Evolutionary conservation across 257 asterid genomes (phyloP), one percentile per base, ranked within the genome.

Genomic region (Hygrophila difformis): DNA sequence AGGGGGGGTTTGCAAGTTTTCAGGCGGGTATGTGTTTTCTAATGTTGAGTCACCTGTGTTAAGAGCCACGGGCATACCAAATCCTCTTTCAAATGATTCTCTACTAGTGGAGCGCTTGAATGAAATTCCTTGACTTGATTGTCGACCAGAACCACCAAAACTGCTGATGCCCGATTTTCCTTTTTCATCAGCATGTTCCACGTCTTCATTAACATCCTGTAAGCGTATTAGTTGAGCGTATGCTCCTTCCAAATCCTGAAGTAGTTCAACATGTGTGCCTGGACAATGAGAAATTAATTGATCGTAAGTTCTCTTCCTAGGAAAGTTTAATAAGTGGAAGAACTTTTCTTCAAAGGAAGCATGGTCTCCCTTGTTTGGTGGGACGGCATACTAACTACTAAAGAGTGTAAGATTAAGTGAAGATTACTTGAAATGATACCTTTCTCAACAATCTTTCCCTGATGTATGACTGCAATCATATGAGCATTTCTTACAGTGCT

Each of bases 401-500:
- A 13, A 1, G 5, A 13, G 41, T 37, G 53, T 3, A 9, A 23
- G 8, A 26, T 4, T 51, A 18, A 33, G 21, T 29, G 39, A 43
- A 23, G 20, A 49, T 31, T 31, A 7, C 20, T 44, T 12, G 39
- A 15, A 33, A 18, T n/a, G 21, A 20, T 68, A 78, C 93, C 93
- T 69, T 78, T 64, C 23, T 81, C 88, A 36, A 70, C 82, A 58
- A 77, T 31, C 52, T 56, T 67, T 48, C 93, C 93, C 53, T 65
- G 77, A 57, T 75, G 84, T 51, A 75, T 63, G 55, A 81, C 85
- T 1, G 82, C 93, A 40, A 81, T 77, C 71, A 57, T 69, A 55
- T 72, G 47, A 39, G 87, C 93, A 61, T 81, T 77, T 42, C 79
- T 69, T 4, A 77, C 70, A 0, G 93, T 81, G 67, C 64, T 81